phyloP scores from a whole-genome alignment of 495 filamentous ascomycete genomes.

The Hyaloscypha bicolor region DNA sequence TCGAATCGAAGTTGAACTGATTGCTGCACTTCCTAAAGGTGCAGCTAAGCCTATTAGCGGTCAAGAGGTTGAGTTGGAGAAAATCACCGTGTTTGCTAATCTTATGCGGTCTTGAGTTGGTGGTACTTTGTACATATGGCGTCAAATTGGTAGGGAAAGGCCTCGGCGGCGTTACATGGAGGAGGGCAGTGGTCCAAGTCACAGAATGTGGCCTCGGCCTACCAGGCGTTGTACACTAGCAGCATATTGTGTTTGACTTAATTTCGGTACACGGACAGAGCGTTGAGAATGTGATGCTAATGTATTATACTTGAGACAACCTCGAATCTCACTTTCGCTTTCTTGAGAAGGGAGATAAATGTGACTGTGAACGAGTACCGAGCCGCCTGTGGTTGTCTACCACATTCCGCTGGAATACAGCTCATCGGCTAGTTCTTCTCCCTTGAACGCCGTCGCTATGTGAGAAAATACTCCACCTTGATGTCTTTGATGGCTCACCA shows the following conservation, averaged over 20 bases:
- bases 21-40: conserved; percentile 62
- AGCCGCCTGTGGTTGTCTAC: background rate
- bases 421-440: background rate
- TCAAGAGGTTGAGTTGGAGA: conserved; percentile 68
- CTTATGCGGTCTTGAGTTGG: conserved; percentile 38
- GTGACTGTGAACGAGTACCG: background rate
- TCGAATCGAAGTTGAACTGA: conserved; percentile 64
- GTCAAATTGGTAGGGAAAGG: background rate
- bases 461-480: background rate
- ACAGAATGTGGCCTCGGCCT: background rate
- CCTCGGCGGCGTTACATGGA: background rate
- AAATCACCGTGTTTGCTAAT: conserved; percentile 62
- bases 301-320: background rate
- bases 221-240: conserved; percentile 17
- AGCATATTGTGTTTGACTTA: background rate
- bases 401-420: background rate
- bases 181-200: background rate
- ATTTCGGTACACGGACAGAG: background rate
- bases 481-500: conserved; percentile 1
- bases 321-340: background rate
- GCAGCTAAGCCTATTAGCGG: conserved; percentile 54
- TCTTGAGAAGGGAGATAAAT: background rate
- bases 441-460: background rate
- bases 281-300: background rate
- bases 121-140: background rate